Conservation (phyloP, 2,329 filamentous ascomycete genomes). For the Venturia carpophila region DNA sequence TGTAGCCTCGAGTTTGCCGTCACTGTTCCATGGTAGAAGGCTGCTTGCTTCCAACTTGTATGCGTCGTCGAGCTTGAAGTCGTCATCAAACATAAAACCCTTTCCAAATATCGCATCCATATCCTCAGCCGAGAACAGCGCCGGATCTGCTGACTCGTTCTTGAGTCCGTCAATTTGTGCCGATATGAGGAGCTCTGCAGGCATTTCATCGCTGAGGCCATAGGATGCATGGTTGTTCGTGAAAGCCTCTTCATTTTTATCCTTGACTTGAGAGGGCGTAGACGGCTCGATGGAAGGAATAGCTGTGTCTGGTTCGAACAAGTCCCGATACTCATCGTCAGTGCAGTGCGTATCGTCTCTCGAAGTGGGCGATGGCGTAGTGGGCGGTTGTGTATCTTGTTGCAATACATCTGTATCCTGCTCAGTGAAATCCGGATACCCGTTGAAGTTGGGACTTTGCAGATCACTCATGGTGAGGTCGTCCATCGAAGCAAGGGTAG, state of each 20-base stretch:
- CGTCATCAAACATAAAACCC: not conserved
- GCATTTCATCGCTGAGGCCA: not conserved
- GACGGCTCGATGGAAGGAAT: slow-evolving; percentile 5
- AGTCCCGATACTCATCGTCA: not conserved
- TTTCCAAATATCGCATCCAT: slow-evolving; percentile 15
- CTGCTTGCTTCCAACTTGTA: slow-evolving; percentile 7
- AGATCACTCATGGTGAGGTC: slow-evolving; percentile 5
- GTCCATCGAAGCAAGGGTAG: slow-evolving; percentile 8
- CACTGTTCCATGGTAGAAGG: not conserved
- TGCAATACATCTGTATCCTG: not conserved
- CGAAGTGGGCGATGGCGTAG: not conserved
- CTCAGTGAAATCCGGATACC: not conserved
- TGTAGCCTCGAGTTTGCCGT: not conserved
- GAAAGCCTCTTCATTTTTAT: not conserved
- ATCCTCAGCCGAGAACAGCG: not conserved
- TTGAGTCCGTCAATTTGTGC: not conserved
- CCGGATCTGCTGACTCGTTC: slow-evolving; percentile 11
- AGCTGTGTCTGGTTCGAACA: slow-evolving; percentile 9
- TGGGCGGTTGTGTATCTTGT: not conserved
- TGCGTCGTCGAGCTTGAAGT: not conserved
- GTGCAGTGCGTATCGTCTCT: not conserved
- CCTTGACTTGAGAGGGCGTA: not conserved
- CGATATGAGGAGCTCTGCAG: not conserved
- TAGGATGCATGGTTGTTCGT: not conserved
- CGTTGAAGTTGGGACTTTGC: not conserved